phyloP scores from a whole-genome alignment of 108 stramenopile species.

The Skeletonema marinoi region DNA sequence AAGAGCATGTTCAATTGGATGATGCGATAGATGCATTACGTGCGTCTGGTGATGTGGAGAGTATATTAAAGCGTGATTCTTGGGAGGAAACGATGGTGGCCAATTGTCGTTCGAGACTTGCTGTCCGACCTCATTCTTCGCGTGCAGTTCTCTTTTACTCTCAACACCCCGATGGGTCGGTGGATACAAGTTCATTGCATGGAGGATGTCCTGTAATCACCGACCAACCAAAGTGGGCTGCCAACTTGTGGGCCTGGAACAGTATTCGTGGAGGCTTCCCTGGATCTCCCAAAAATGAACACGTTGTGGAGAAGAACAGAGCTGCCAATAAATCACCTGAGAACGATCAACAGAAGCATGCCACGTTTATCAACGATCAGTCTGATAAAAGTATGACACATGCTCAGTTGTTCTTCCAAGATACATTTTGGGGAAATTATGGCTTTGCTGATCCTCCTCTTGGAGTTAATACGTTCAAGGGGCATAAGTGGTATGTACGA shows the following conservation, averaged over 20 bases:
- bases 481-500: conserved; percentile 81
- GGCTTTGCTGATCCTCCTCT: conserved; percentile 58
- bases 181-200: conserved; percentile 71
- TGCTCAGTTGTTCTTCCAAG: conserved; percentile 70
- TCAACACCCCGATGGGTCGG: conserved; percentile 79
- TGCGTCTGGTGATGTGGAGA: conserved; percentile 50
- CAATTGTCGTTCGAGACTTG: conserved; percentile 65
- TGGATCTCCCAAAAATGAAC: conserved; percentile 59
- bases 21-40: conserved; percentile 46
- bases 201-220: conserved; percentile 89
- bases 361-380: conserved; percentile 65
- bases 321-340: conserved; percentile 17
- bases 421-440: conserved; percentile 76
- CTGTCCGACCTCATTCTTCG: conserved; percentile 71
- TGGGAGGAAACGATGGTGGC: conserved; percentile 89
- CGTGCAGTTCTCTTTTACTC: conserved; percentile 89
- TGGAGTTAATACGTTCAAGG: conserved; percentile 75
- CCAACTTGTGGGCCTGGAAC: conserved; percentile 63
- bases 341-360: conserved; percentile 38
- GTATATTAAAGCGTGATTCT: conserved; percentile 59
- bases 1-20: conserved; percentile 23
- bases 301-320: conserved; percentile 51
- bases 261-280: conserved; percentile 55
- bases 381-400: conserved; percentile 51
- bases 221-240: conserved; percentile 66